These are phyloP conservation scores for Lactarius psammicola DNA, from an alignment of 768 basidiomycete genomes.

Conservation along the genomic window DNA sequence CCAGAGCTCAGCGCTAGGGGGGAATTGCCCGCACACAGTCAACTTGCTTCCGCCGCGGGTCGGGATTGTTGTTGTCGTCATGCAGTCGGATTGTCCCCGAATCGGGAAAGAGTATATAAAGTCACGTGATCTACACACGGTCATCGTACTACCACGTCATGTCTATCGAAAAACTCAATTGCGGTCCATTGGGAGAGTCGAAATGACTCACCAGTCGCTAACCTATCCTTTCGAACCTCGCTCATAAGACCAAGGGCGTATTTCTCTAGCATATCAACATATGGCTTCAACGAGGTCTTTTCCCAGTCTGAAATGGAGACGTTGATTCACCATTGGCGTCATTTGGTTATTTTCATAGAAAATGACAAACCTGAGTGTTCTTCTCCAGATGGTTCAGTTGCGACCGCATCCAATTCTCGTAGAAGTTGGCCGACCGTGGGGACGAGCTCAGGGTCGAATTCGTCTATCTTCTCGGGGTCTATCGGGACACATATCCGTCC, in stretches of 20 bases:
- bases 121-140: background rate
- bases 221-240: slow-evolving; percentile 51
- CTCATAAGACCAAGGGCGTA: slow-evolving; percentile 61
- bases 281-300: slow-evolving; percentile 82
- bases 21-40: background rate
- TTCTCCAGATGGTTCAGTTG: slow-evolving; percentile 23
- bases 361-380: slow-evolving; percentile 25
- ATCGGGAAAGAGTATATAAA: background rate
- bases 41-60: background rate
- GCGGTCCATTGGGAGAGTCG: background rate
- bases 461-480: slow-evolving; percentile 68
- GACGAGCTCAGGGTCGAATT: slow-evolving; percentile 81
- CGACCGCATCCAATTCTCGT: slow-evolving; percentile 61
- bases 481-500: slow-evolving; percentile 94
- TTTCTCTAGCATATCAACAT: slow-evolving; percentile 84
- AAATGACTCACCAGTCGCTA: slow-evolving; percentile 40
- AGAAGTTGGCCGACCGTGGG: slow-evolving; percentile 88
- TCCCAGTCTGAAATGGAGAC: slow-evolving; percentile 61
- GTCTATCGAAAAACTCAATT: slow-evolving; percentile 13
- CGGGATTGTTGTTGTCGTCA: background rate
- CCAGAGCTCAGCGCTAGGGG: background rate
- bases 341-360: background rate
- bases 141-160: slow-evolving; percentile 21
- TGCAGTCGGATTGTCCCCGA: background rate
- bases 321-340: background rate